Conservation (phyloP, 495 filamentous ascomycete species). For the Aspergillus sparsus region DNA sequence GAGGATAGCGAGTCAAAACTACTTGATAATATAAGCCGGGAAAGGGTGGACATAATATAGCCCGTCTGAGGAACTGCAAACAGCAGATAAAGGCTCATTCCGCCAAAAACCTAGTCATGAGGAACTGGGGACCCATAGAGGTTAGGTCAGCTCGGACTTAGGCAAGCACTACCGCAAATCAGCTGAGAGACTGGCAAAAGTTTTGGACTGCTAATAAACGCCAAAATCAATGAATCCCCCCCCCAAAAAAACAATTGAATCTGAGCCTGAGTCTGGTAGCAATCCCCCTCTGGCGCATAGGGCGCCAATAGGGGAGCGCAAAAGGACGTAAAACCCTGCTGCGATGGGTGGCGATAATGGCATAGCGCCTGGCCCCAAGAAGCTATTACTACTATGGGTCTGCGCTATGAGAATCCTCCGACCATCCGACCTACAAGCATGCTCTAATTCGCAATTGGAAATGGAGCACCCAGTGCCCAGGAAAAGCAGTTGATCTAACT, state of each 20-base stretch:
- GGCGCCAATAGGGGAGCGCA: conserved; percentile 14
- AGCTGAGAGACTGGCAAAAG: conserved; percentile 11
- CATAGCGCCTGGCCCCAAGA: conserved; percentile 21
- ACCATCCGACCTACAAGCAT: conserved; percentile 26
- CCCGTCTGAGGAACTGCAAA: conserved; percentile 11
- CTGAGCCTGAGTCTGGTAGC: conserved; percentile 3
- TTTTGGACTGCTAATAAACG: conserved; percentile 13
- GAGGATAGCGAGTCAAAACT: neutral
- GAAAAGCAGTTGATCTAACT: conserved; percentile 14
- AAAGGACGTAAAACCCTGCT: conserved; percentile 4
- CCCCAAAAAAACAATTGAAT: neutral
- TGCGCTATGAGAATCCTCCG: conserved; percentile 27
- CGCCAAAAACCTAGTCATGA: conserved; percentile 6
- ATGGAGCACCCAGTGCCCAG: conserved; percentile 17
- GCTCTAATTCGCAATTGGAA: conserved; percentile 26
- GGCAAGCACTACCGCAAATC: conserved; percentile 13
- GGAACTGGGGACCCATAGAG: conserved; percentile 15
- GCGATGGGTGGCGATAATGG: conserved; percentile 12
- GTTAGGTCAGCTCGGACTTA: conserved; percentile 21
- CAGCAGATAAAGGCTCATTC: conserved; percentile 15
- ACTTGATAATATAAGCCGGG: conserved; percentile 15
- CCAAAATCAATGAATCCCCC: conserved; percentile 5
- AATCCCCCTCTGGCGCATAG: conserved; percentile 7
- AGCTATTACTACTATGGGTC: conserved; percentile 30
- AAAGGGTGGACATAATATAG: conserved; percentile 19